These are phyloP conservation scores for Colletotrichum sublineola DNA, from an alignment of 2,329 filamentous ascomycete species.

Conservation along the genomic window DNA sequence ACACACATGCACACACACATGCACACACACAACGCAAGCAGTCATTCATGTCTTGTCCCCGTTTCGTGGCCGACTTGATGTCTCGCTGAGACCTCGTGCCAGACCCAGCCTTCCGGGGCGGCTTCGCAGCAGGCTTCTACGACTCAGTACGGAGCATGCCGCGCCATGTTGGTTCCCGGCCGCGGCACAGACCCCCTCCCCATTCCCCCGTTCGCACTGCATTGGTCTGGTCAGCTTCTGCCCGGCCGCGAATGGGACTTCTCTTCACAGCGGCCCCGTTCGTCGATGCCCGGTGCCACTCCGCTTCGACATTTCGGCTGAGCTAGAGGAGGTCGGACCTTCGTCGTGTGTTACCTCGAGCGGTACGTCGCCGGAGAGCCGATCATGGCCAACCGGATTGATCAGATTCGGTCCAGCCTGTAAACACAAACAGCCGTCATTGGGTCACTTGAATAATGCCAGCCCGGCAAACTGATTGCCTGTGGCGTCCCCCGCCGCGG, in stretches of 20 bases:
- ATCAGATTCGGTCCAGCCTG: background rate
- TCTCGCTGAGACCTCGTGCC: conserved; percentile 27
- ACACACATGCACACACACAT: background rate
- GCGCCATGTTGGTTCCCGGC: conserved; percentile 31
- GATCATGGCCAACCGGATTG: conserved; percentile 3
- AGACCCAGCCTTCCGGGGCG: conserved; percentile 34
- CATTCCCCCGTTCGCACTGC: no score
- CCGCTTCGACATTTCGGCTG: background rate
- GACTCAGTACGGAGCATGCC: conserved; percentile 19
- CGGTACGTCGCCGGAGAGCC: background rate
- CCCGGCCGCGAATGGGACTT: no score
- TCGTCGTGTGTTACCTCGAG: no score
- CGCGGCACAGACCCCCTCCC: conserved; percentile 16
- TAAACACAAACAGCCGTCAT: conserved; percentile 1
- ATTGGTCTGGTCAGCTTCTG: no score
- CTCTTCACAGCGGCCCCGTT: no score
- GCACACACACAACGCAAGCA: conserved; percentile 29
- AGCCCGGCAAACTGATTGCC: conserved; percentile 10
- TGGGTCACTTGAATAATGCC: background rate
- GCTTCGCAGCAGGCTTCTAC: conserved; percentile 28
- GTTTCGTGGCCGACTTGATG: conserved; percentile 16
- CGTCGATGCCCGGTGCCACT: background rate
- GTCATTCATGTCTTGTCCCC: conserved; percentile 11
- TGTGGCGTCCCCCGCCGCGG: background rate
- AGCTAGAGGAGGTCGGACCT: no score